These are phyloP conservation scores for Acrocalymma vagum DNA, from an alignment of 2,329 filamentous ascomycete genomes.

Conservation along the genomic window DNA sequence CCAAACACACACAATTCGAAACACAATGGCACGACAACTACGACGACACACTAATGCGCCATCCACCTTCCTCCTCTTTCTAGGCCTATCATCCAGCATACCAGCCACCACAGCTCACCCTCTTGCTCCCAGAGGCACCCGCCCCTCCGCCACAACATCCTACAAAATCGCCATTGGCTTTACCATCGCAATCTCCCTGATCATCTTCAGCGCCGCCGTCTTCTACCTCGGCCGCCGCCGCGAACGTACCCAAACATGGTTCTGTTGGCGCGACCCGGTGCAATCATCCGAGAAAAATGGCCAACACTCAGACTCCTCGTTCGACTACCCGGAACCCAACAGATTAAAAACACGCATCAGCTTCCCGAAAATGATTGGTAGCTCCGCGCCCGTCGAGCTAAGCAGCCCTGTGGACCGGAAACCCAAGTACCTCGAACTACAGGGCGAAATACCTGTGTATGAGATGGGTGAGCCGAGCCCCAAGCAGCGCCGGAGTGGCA, in stretches of 20 bases:
- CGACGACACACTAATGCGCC: too few relatives aligned
- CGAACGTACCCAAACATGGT: constrained; percentile 14
- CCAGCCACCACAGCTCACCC: too few relatives aligned
- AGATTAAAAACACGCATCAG: constrained; percentile 6
- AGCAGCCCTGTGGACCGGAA: too few relatives aligned
- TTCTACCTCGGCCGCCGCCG: constrained; percentile 20
- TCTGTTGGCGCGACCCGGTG: constrained; percentile 5
- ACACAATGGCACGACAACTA: too few relatives aligned
- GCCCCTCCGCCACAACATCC: background rate
- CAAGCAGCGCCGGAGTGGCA: constrained; percentile 12
- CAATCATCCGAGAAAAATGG: too few relatives aligned
- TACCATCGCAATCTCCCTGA: constrained; percentile 15
- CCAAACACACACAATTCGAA: too few relatives aligned
- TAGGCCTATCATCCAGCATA: too few relatives aligned
- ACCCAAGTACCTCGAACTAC: constrained; percentile 10
- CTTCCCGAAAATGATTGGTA: constrained; percentile 6
- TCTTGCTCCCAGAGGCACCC: too few relatives aligned
- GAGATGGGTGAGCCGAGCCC: constrained; percentile 15
- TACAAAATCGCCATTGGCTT: constrained; percentile 15
- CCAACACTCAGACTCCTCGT: too few relatives aligned
- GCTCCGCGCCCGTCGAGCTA: constrained; percentile 15
- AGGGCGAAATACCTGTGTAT: constrained; percentile 9
- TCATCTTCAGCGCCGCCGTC: constrained; percentile 15
- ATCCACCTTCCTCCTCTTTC: too few relatives aligned
- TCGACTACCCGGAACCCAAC: background rate